These are phyloP conservation scores for Uronychia binucleata DNA, from an alignment of 73 alveolate genomes.

Conservation along the genomic window DNA sequence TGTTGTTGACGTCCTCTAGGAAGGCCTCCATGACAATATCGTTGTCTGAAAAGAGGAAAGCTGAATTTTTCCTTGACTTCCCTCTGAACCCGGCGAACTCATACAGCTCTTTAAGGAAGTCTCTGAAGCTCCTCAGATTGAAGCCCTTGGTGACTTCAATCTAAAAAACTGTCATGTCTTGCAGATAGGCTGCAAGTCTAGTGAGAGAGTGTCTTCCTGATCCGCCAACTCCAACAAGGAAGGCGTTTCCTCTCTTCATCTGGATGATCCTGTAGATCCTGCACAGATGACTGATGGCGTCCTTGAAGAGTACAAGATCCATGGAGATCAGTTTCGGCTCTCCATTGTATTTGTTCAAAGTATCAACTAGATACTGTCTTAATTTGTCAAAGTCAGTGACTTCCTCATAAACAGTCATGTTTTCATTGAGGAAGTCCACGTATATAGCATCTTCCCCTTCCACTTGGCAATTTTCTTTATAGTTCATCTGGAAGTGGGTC, in stretches of 20 bases:
- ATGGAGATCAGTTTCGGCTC: constrained; percentile 88
- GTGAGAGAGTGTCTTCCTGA: constrained; percentile 97
- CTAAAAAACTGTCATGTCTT: constrained; percentile 81
- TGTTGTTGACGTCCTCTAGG: constrained; percentile 98
- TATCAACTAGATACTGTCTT: constrained; percentile 88
- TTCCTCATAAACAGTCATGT: constrained; percentile 95
- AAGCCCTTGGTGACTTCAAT: constrained; percentile 90
- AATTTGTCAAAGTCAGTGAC: constrained; percentile 86
- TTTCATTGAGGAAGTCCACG: constrained; percentile 96
- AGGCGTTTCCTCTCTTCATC: constrained; percentile 97
- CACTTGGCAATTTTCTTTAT: constrained; percentile 61
- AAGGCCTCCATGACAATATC: constrained; percentile 93
- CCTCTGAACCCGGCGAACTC: constrained; percentile 80
- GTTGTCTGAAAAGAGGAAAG: constrained; percentile 85
- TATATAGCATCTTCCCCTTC: constrained; percentile 87
- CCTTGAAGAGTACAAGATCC: constrained; percentile 98
- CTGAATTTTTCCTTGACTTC: constrained; percentile 36
- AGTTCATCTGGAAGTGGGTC: constrained; percentile 85
- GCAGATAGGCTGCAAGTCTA: constrained; percentile 91
- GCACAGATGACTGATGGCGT: constrained; percentile 74
- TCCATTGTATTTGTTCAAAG: constrained; percentile 91
- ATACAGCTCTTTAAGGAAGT: constrained; percentile 88
- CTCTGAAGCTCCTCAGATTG: constrained; percentile 85
- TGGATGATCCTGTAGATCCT: constrained; percentile 72
- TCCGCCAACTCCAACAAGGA: constrained; percentile 97